These are phyloP conservation scores for Dacryopinax spathularia DNA, from an alignment of 768 basidiomycete genomes.

Conservation along the genomic window DNA sequence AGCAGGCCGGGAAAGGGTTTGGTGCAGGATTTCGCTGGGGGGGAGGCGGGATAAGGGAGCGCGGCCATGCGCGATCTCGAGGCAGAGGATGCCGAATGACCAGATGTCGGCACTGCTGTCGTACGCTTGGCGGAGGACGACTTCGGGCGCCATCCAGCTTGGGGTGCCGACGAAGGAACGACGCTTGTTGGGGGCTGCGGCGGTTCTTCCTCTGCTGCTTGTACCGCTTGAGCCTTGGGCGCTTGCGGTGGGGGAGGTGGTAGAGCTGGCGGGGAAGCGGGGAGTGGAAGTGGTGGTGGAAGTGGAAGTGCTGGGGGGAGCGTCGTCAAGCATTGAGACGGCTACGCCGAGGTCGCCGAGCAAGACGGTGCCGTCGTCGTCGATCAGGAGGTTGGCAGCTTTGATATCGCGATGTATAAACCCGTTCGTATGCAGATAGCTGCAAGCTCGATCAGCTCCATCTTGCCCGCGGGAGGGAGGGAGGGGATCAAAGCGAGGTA, in stretches of 20 bases:
- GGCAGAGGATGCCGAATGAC: slow-evolving; percentile 91
- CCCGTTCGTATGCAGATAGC: slow-evolving; percentile 77
- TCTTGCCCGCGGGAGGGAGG: neutral
- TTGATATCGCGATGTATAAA: slow-evolving; percentile 92
- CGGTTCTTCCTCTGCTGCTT: neutral
- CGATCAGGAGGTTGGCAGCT: slow-evolving; percentile 83
- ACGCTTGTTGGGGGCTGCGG: slow-evolving; percentile 47
- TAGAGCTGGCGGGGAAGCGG: slow-evolving; percentile 13
- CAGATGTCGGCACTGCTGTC: slow-evolving; percentile 80
- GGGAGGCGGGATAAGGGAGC: slow-evolving; percentile 72
- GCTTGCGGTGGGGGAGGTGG: neutral
- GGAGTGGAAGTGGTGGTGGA: slow-evolving; percentile 20
- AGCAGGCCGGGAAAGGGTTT: slow-evolving; percentile 36
- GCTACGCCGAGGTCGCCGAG: slow-evolving; percentile 89
- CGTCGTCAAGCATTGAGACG: slow-evolving; percentile 61
- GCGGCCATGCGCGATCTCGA: slow-evolving; percentile 76
- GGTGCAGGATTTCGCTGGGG: slow-evolving; percentile 56
- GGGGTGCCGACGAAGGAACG: slow-evolving; percentile 94
- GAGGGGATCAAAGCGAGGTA: slow-evolving; percentile 5
- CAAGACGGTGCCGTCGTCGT: slow-evolving; percentile 79
- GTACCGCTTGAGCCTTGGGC: slow-evolving; percentile 13
- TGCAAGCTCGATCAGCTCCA: slow-evolving; percentile 19
- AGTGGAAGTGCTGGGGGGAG: slow-evolving; percentile 19
- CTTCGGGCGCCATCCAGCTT: slow-evolving; percentile 95
- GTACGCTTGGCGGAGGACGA: slow-evolving; percentile 71